These are phyloP conservation scores for Cladosporium halotolerans DNA, from an alignment of 2,329 filamentous ascomycete genomes.

Conservation along the genomic window DNA sequence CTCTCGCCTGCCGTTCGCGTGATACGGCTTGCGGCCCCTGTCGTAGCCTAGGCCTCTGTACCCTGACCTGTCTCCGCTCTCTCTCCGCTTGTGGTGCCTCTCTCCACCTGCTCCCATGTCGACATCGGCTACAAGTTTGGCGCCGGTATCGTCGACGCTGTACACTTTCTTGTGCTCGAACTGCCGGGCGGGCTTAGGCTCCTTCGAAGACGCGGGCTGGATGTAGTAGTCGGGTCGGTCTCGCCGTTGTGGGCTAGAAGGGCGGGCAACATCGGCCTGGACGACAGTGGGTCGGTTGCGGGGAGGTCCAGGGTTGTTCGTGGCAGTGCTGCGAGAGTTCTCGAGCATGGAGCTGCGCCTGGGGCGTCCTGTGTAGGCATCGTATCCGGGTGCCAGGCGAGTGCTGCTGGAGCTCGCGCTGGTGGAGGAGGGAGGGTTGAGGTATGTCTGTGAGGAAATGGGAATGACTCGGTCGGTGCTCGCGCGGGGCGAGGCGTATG, in stretches of 20 bases:
- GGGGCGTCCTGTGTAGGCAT: slow-evolving; percentile 40
- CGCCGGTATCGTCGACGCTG: slow-evolving; percentile 39
- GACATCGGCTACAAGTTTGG: slow-evolving; percentile 33
- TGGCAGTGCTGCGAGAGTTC: slow-evolving; percentile 27
- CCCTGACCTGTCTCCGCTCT: slow-evolving; percentile 26
- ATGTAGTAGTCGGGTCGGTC: slow-evolving; percentile 34
- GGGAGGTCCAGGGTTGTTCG: slow-evolving; percentile 21
- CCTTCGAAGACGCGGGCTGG: slow-evolving; percentile 29
- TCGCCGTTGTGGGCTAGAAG: slow-evolving; percentile 37
- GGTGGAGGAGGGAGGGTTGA: slow-evolving; percentile 21
- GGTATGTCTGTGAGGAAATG: slow-evolving; percentile 31
- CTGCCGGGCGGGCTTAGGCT: slow-evolving; percentile 21
- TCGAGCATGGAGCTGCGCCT: slow-evolving; percentile 40
- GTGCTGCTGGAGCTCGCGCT: slow-evolving; percentile 7
- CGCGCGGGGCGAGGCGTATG: slow-evolving; percentile 28
- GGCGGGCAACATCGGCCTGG: slow-evolving; percentile 28
- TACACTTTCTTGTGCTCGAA: slow-evolving; percentile 43
- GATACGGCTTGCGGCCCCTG: slow-evolving; percentile 27
- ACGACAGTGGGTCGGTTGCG: slow-evolving; percentile 31
- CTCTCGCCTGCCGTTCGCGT: slow-evolving; percentile 20
- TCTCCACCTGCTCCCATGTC: slow-evolving; percentile 35
- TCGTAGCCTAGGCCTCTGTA: slow-evolving; percentile 21
- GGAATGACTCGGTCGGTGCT: slow-evolving; percentile 33
- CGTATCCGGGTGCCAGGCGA: slow-evolving; percentile 30
- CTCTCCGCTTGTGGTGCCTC: slow-evolving; percentile 30